Conservation (phyloP, 768 basidiomycete species). For the Xerocomellus intermedius region DNA sequence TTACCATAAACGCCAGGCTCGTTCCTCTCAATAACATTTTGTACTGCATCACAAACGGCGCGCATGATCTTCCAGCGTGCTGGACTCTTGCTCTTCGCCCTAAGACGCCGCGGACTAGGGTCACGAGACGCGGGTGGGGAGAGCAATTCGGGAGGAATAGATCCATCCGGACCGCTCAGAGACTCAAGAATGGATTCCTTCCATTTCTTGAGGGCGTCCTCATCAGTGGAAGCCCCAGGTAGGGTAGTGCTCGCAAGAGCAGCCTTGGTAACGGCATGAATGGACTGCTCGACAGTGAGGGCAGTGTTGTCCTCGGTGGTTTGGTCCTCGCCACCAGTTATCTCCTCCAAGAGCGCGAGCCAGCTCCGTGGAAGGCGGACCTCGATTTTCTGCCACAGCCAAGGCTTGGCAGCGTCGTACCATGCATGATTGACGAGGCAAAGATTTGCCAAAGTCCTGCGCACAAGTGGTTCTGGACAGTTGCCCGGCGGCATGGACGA, state of each 20-base stretch:
- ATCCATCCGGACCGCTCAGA: conserved; percentile 60
- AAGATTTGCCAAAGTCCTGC: conserved; percentile 65
- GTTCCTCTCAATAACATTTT: conserved; percentile 60
- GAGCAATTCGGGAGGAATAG: conserved; percentile 72
- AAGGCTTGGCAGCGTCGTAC: conserved; percentile 83
- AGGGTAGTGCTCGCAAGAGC: conserved; percentile 48
- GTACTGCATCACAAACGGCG: conserved; percentile 76
- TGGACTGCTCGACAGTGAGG: conserved; percentile 61
- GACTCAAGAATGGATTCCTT: conserved; percentile 61
- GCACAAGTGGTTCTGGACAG: conserved; percentile 66
- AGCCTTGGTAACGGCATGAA: conserved; percentile 64
- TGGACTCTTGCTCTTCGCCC: conserved; percentile 77
- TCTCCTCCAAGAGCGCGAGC: conserved; percentile 78
- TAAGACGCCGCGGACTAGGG: conserved; percentile 73
- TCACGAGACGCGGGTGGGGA: conserved; percentile 81
- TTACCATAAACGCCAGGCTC: conserved; percentile 73
- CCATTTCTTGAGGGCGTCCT: conserved; percentile 46
- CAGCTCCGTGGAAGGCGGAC: conserved; percentile 82
- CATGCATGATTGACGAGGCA: conserved; percentile 77
- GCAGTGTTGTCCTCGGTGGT: conserved; percentile 52
- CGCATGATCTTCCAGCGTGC: conserved; percentile 82
- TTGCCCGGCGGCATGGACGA: conserved; percentile 70
- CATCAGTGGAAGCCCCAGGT: conserved; percentile 37
- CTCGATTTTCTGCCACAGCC: conserved; percentile 83
- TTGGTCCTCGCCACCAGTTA: conserved; percentile 66